Conservation (phyloP, 2,329 filamentous ascomycete genomes). For the Macrophomina phaseolina region DNA sequence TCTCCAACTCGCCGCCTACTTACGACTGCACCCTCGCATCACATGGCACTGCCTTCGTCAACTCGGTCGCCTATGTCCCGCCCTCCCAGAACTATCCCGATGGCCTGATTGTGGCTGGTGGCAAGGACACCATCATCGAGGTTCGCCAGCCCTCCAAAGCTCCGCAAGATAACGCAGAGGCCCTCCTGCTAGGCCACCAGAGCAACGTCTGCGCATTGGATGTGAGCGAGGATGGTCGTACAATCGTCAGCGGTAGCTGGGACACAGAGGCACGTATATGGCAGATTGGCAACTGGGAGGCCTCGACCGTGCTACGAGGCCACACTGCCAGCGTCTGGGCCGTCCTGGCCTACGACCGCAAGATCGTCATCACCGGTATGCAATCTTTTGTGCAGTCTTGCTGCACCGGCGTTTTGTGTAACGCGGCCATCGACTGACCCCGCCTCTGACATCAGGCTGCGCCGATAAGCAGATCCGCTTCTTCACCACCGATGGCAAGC, state of each 20-base stretch:
- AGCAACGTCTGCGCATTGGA: conserved; percentile 90
- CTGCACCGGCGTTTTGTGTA: conserved; percentile 12
- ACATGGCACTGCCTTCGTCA: conserved; percentile 85
- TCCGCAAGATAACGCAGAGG: conserved; percentile 78
- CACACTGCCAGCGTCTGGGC: conserved; percentile 88
- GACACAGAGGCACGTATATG: conserved; percentile 87
- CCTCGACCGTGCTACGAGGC: conserved; percentile 71
- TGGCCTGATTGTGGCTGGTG: conserved; percentile 84
- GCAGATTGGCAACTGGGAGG: conserved; percentile 85
- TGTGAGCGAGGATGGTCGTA: conserved; percentile 72
- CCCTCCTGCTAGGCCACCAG: conserved; percentile 82
- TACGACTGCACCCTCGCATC: conserved; percentile 82
- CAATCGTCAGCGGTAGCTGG: conserved; percentile 92
- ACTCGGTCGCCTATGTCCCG: conserved; percentile 77
- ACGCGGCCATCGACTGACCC: conserved; percentile 18
- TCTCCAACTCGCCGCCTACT: conserved; percentile 66
- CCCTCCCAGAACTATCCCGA: conserved; percentile 72
- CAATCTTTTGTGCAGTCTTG: background rate
- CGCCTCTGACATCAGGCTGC: conserved; percentile 60
- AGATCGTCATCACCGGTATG: conserved; percentile 76
- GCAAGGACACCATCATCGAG: conserved; percentile 92
- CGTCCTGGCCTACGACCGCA: conserved; percentile 81
- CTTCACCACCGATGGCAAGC: conserved; percentile 70
- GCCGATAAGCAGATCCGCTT: conserved; percentile 90
- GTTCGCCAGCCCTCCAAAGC: conserved; percentile 74